phyloP scores from a whole-genome alignment of 2,329 filamentous ascomycete species.

The Aspergillus sergii region DNA sequence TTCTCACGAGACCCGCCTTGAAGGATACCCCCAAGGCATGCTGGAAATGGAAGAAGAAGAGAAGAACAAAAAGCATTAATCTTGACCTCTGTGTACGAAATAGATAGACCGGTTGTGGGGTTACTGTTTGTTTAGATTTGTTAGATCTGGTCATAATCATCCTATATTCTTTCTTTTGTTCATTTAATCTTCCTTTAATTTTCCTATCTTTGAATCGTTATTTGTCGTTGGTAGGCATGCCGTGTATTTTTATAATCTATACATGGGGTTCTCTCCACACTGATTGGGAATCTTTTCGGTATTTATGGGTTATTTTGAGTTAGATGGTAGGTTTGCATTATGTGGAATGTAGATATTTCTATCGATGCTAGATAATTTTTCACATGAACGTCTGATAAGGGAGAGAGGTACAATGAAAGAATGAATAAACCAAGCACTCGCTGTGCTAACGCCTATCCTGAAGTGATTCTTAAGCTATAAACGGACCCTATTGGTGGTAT shows the following conservation, averaged over 20 bases:
- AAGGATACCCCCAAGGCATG: neutral
- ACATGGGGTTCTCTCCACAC: neutral
- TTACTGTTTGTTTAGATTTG: conserved; percentile 19
- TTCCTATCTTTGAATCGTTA: neutral
- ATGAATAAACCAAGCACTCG: conserved; percentile 1
- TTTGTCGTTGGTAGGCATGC: neutral
- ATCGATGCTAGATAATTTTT: neutral
- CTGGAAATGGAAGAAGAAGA: neutral
- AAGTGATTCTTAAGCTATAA: conserved; percentile 10
- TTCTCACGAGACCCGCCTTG: neutral
- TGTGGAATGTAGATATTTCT: neutral
- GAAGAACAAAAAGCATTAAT: conserved; percentile 2
- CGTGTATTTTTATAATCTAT: neutral
- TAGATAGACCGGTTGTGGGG: conserved; percentile 32
- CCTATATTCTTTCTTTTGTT: conserved; percentile 11
- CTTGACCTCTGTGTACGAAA: conserved; percentile 22
- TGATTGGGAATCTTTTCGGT: neutral
- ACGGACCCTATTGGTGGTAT: conserved; percentile 7
- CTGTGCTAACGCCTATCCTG: conserved; percentile 13
- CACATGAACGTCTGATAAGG: neutral
- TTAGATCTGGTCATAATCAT: conserved; percentile 18
- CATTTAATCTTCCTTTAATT: neutral
- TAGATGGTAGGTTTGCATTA: neutral
- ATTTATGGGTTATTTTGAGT: neutral
- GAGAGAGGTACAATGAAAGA: neutral